These are phyloP conservation scores for Zoysia japonica DNA, from an alignment of 176 grass and related monocot genomes.

Conservation along the genomic window DNA sequence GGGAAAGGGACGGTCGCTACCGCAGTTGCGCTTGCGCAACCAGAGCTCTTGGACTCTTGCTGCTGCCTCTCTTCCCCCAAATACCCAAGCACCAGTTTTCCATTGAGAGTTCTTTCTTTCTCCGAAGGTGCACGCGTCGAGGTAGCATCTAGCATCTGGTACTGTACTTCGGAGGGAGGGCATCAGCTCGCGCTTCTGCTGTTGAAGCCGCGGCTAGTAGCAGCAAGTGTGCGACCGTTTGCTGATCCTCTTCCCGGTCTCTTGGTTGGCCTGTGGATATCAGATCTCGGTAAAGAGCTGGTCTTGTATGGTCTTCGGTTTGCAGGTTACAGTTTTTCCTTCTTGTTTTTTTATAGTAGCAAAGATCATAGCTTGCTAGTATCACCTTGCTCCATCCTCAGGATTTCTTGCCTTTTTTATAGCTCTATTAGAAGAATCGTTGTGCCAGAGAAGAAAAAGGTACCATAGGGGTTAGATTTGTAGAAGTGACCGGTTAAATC, in stretches of 20 bases:
- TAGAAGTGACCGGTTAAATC: background rate
- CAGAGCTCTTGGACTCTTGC: constrained; percentile 1
- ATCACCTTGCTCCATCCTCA: background rate
- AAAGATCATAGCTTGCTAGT: background rate
- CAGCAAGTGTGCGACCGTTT: background rate
- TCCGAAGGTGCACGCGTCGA: constrained; percentile 1
- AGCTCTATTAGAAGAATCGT: background rate
- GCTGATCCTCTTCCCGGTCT: background rate
- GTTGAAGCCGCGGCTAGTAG: background rate
- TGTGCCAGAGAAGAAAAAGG: background rate
- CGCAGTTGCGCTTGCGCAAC: background rate
- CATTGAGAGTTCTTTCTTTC: constrained; percentile 1
- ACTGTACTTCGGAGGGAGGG: background rate
- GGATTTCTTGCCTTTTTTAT: background rate
- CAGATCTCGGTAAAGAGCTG: constrained; percentile 12
- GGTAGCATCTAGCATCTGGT: background rate
- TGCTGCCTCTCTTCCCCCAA: background rate
- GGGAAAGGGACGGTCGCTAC: background rate
- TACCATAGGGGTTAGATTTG: background rate
- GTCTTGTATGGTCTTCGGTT: background rate
- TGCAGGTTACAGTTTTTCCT: background rate
- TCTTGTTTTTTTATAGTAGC: background rate
- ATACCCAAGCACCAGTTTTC: background rate
- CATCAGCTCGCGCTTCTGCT: background rate
- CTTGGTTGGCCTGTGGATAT: background rate